Base-by-base conservation (phyloP, 164 flowering plant genomes). In the Buxus sempervirens region DNA sequence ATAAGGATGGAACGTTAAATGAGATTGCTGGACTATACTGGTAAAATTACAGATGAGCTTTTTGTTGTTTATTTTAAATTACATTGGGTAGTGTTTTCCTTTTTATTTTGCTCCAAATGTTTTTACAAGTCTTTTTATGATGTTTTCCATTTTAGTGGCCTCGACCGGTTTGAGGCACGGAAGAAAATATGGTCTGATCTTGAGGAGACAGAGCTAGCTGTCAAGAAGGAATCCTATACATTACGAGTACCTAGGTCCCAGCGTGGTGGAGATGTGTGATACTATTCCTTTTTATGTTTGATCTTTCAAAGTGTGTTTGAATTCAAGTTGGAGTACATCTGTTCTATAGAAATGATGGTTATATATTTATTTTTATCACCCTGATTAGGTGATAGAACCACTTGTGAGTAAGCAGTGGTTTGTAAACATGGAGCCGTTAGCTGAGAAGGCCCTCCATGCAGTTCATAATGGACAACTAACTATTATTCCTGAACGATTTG, bases 391-490 rank as follows among this genome's bases (percentile, higher is more conserved):
- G 60, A 91, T 95, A 65, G 97, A 95, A 78, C 98, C 97, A 65
- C 83, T 95, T 32, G 88, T 95, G 51, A 91, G 98, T 74, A 95
- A 95, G 81, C 98, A 95, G 63, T 95, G 98, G 98, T 95, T 91
- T 84, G 87, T 95, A 49, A 84, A 85, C 51, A 91, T 91, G 97
- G 97, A 95, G 79, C 87, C 98, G 32, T 74, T 95, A 59, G 98
- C 98, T 68, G 96, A 90, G 78, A 90, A 88, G 78, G 98, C 97
- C 51, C 93, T 95, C 71, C 72, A 63, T 23, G 98, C 92, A 22
- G 96, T 94, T 72, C 79, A 91, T 68, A 82, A 77, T 54, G 92
- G 92, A 66, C 82, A 91, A 60, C 27, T 94, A 58, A 87, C 85
- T 59, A 94, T 94, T 63, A 63, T 91, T 64, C 98, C 98, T 61